Evolutionary conservation across 805 yeast genomes (phyloP).

Genomic region (Jamesozyma hellenica): DNA sequence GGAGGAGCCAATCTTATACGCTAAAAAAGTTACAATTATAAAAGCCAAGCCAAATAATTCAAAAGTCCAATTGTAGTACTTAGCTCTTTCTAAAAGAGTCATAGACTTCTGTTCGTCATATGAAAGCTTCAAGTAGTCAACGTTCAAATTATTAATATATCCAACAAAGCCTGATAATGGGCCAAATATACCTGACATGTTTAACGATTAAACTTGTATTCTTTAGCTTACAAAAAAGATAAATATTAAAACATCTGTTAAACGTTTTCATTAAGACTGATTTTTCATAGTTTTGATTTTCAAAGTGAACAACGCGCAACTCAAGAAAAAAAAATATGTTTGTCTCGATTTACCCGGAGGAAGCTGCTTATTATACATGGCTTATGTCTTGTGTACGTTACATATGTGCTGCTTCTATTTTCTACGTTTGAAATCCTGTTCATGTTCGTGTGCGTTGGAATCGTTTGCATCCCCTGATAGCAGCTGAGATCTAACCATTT

Average conservation of each 20-base stretch:
- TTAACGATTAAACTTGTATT: too few species aligned
- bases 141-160: slow-evolving; percentile 19
- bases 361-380: neutral
- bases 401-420: neutral
- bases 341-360: neutral
- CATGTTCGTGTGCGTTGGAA: slow-evolving; percentile 13
- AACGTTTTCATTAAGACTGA: neutral
- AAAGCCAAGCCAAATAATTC: slow-evolving; percentile 51
- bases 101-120: slow-evolving; percentile 47
- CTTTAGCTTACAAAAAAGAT: too few species aligned
- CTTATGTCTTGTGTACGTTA: neutral
- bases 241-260: too few species aligned
- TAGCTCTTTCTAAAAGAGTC: slow-evolving; percentile 50
- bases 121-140: slow-evolving; percentile 24
- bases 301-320: neutral
- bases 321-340: neutral
- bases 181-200: neutral
- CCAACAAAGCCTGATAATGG: slow-evolving; percentile 3
- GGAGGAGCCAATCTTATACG: slow-evolving; percentile 49
- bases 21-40: slow-evolving; percentile 38
- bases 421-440: slow-evolving; percentile 16
- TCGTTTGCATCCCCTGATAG: slow-evolving; percentile 4
- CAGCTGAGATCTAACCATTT: slow-evolving; percentile 53
- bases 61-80: slow-evolving; percentile 62
- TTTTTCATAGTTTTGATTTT: neutral